phyloP scores from a whole-genome alignment of 2,329 filamentous ascomycete genomes.

The Claviceps sp. region DNA sequence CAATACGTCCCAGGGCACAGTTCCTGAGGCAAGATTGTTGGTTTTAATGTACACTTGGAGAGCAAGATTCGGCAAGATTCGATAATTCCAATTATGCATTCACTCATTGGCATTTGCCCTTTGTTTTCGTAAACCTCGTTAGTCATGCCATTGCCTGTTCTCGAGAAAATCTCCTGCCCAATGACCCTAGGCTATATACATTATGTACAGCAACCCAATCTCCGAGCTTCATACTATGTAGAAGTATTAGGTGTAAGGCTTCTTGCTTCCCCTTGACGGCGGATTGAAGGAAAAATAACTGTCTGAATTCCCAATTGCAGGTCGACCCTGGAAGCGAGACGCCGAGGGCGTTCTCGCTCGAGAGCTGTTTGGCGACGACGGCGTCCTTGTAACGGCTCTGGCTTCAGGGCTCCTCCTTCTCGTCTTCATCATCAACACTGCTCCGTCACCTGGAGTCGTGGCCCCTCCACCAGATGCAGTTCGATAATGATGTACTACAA shows the following conservation, averaged over 20 bases:
- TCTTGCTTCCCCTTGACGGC: conserved; percentile 20
- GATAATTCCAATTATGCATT: too few species aligned
- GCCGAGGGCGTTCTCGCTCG: conserved; percentile 34
- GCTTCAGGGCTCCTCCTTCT: conserved; percentile 22
- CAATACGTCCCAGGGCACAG: too few species aligned
- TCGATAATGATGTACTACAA: conserved; percentile 27
- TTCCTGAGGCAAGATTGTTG: too few species aligned
- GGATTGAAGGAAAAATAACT: conserved; percentile 28
- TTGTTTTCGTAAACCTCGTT: too few species aligned
- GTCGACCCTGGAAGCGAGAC: conserved; percentile 19
- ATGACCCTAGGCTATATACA: not conserved
- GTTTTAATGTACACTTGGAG: too few species aligned
- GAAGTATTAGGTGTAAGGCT: conserved; percentile 2
- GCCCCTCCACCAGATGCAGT: conserved; percentile 25
- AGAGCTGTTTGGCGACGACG: conserved; percentile 31
- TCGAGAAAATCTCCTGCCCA: not conserved
- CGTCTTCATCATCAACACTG: conserved; percentile 31
- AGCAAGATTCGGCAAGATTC: too few species aligned
- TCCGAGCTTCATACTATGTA: not conserved
- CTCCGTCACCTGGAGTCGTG: conserved; percentile 25
- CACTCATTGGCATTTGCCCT: too few species aligned
- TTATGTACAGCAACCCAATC: not conserved
- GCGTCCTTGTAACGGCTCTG: conserved; percentile 9
- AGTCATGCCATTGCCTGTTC: too few species aligned
- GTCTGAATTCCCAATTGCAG: conserved; percentile 16